Percentiles rank a stretch among this genome's conserved stretches.
These are phyloP conservation scores for Aspergillus luchuensis DNA, from an alignment of 2,329 filamentous ascomycete genomes.

Conservation along the genomic window DNA sequence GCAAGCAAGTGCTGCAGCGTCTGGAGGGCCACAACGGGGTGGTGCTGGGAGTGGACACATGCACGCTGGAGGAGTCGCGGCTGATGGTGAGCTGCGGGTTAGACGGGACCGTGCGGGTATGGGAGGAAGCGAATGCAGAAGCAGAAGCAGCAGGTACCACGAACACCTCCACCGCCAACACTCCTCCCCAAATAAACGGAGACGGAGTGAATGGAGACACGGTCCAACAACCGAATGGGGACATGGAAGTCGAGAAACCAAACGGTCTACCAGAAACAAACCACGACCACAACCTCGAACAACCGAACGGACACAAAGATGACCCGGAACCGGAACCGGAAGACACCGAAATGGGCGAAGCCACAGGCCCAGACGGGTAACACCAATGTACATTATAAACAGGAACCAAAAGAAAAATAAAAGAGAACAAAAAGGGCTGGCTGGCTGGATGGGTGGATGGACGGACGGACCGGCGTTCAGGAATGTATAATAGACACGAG, in stretches of 20 bases:
- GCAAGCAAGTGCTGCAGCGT: conserved; percentile 77
- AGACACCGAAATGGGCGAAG: conserved; percentile 6
- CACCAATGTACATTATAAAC: neutral
- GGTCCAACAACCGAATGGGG: too few species aligned
- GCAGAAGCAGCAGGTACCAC: neutral
- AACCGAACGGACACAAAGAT: neutral
- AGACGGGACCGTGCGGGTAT: conserved; percentile 64
- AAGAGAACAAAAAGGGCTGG: neutral
- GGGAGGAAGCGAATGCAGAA: conserved; percentile 48
- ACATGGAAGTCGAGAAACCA: too few species aligned
- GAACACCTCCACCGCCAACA: neutral
- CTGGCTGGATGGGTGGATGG: neutral
- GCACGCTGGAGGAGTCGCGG: conserved; percentile 50
- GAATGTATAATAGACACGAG: conserved; percentile 7
- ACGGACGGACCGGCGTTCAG: neutral
- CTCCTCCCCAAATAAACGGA: too few species aligned
- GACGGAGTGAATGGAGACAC: too few species aligned
- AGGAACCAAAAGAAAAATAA: neutral
- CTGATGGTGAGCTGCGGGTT: conserved; percentile 64
- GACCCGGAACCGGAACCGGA: neutral
- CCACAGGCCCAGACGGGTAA: neutral
- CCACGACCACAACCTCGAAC: neutral
- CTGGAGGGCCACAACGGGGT: conserved; percentile 59
- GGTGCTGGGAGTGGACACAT: conserved; percentile 63
- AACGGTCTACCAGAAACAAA: too few species aligned